Base-by-base conservation (phyloP, 2,329 filamentous ascomycete species). In the Pseudopithomyces maydicus region DNA sequence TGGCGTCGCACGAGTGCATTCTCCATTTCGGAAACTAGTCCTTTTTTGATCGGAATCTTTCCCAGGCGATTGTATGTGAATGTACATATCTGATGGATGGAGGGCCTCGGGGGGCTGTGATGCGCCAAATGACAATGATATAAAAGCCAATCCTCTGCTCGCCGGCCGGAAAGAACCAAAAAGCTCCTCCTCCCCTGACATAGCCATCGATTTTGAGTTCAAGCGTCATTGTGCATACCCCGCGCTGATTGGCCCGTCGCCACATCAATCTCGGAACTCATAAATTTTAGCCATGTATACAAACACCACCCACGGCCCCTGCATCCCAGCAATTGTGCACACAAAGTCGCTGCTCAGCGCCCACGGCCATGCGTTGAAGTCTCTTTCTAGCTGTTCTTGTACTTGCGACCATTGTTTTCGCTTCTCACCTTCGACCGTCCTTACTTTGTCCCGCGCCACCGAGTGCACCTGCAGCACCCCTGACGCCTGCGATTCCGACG, bases 381-480 rank as follows among this genome's bases (percentile, higher is more conserved):
- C 48, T 22, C 26, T 23, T 42, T 22, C 35, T 8, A 11, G 35
- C 22, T 41, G 48, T 22, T 12, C 23, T n/a, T 42, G 48, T 51
- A 35, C 48, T 29, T 51, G 48, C 36, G 38, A 23, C 17, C 10
- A 42, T 17, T 51, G 38, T 23, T 38, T 36, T 20, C 45, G 12
- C 19, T 38, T 36, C n/a, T 22, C 22, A 1, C 32, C 38, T 36
- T 33, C 38, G 14, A 26, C 45, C 4, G 19, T 17, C 45, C 48
- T 55, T 32, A 33, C 39, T 42, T 17, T 44, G n/a, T 50, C 46
- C 36, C 32, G 45, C 32, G 20, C 38, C n/a, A 41, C 29, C 38
- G 20, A 51, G 36, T 51, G 48, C 42, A 51, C 48, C 17, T 51
- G 61, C 26, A 19, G 60, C 56, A 53, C 57, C 59, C 60, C 59